These are phyloP conservation scores for Athelia psychrophila DNA, from an alignment of 1,284 basidiomycete species.

Conservation along the genomic window DNA sequence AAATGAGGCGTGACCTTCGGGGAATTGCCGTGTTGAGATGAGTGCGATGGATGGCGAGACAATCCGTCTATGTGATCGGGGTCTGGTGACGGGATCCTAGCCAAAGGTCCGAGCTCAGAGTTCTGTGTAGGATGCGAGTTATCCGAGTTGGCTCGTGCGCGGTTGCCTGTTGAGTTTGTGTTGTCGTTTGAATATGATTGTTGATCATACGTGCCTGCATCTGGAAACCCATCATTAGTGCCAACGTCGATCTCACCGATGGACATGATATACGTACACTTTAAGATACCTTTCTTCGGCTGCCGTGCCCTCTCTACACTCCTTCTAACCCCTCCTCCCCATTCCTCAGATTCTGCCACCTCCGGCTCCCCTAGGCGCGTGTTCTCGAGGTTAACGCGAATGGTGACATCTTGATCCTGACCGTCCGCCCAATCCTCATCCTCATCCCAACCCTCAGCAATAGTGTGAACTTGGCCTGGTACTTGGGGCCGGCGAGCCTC, in stretches of 20 bases:
- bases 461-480: conserved; percentile 5
- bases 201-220: conserved; percentile 64
- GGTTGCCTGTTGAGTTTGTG: conserved; percentile 41
- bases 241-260: conserved; percentile 2
- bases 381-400: conserved; percentile 51
- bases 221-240: conserved; percentile 35
- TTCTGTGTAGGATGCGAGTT: conserved; percentile 53
- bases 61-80: conserved; percentile 86
- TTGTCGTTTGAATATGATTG: conserved; percentile 44
- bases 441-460: conserved; percentile 64
- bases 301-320: conserved; percentile 61
- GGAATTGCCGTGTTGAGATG: conserved; percentile 34
- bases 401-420: conserved; percentile 75
- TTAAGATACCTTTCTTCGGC: conserved; percentile 87
- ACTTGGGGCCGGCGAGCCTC: conserved; percentile 24
- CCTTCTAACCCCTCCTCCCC: conserved; percentile 67
- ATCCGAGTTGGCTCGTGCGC: conserved; percentile 78
- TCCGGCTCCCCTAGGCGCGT: conserved; percentile 46
- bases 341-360: conserved; percentile 52
- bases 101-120: conserved; percentile 67
- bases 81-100: conserved; percentile 75
- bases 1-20: conserved; percentile 27
- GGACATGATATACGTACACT: conserved; percentile 57
- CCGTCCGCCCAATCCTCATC: conserved; percentile 63
- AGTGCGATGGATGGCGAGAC: conserved; percentile 59